Evolutionary conservation across 352 stramenopile species (phyloP).

Genomic region (Globisporangium canariense): DNA sequence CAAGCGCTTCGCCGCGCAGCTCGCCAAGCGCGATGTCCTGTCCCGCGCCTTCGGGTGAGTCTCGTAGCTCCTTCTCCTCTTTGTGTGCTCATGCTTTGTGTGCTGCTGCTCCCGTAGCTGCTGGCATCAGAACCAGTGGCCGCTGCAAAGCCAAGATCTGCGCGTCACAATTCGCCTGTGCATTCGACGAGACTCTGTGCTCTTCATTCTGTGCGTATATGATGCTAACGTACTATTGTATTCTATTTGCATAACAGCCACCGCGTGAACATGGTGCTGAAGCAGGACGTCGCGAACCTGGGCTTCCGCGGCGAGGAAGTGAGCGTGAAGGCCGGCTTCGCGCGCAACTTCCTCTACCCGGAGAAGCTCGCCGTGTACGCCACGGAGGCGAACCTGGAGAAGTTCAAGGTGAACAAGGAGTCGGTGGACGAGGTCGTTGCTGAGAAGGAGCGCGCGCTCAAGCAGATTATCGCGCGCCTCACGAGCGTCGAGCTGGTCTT

Average conservation of each 20-base stretch:
- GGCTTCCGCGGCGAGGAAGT: conserved; percentile 90
- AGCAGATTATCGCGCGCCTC: conserved; percentile 60
- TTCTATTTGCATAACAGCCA: conserved; percentile 34
- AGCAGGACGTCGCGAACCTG: conserved; percentile 79
- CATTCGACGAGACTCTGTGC: neutral
- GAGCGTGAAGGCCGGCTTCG: conserved; percentile 91
- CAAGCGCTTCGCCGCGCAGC: conserved; percentile 11
- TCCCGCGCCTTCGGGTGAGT: conserved; percentile 62
- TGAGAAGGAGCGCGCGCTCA: conserved; percentile 28
- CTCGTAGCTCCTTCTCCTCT: conserved; percentile 6
- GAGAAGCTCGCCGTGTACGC: conserved; percentile 94
- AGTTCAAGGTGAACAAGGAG: conserved; percentile 67
- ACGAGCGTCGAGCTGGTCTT: conserved; percentile 65
- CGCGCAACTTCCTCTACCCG: conserved; percentile 93
- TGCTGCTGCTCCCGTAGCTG: neutral
- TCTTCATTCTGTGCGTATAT: neutral
- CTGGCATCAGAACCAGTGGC: neutral
- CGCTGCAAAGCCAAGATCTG: neutral
- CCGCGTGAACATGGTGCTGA: conserved; percentile 83
- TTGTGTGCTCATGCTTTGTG: neutral
- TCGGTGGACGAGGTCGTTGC: conserved; percentile 20
- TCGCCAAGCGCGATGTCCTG: conserved; percentile 40
- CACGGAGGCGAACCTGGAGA: conserved; percentile 86
- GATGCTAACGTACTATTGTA: neutral
- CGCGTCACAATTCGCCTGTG: neutral